Evolutionary conservation across 2,329 filamentous ascomycete species (phyloP).

Genomic region (Fusarium marasasianum): DNA sequence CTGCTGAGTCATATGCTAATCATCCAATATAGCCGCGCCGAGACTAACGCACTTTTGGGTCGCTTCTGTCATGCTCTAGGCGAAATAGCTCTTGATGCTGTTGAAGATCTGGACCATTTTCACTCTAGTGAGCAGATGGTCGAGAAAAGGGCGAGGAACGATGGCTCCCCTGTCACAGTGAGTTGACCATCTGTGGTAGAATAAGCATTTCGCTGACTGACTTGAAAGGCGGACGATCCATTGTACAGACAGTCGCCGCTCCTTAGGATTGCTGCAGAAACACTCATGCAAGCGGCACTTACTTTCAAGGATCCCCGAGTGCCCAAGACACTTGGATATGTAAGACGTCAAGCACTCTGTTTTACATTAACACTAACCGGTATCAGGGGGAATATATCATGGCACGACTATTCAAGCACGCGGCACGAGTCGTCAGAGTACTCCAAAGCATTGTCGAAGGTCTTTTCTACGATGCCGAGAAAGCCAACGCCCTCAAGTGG

Average conservation of each 20-base stretch:
- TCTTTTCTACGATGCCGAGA: background rate
- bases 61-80: background rate
- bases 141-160: background rate
- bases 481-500: too few relatives aligned
- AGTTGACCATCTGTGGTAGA: background rate
- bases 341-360: background rate
- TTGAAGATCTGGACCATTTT: background rate
- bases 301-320: background rate
- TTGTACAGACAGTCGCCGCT: background rate
- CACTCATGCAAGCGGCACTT: background rate
- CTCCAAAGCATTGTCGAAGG: background rate
- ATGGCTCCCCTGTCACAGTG: background rate
- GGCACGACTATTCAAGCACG: background rate
- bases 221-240: background rate
- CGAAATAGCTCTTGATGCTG: background rate
- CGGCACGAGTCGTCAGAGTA: background rate
- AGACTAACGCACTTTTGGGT: background rate
- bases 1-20: background rate
- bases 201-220: background rate
- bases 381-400: background rate
- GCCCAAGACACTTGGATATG: background rate
- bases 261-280: background rate
- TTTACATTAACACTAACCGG: rapidly evolving
- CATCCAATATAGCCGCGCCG: background rate
- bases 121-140: background rate